These are phyloP conservation scores for Pseudotulostoma volvatum DNA, from an alignment of 495 filamentous ascomycete genomes.

Conservation along the genomic window DNA sequence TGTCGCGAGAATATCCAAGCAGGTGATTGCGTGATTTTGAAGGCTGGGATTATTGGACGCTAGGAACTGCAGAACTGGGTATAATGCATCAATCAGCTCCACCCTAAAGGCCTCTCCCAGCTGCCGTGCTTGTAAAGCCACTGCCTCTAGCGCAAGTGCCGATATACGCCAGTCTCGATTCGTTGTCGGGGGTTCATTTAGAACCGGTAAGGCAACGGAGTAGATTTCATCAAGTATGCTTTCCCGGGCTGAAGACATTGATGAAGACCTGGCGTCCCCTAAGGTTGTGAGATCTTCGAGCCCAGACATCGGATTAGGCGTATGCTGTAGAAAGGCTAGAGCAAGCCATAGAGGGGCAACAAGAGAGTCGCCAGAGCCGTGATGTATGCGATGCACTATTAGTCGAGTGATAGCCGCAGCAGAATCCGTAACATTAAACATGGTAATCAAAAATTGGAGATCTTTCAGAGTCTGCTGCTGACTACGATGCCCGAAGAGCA, in stretches of 20 bases:
- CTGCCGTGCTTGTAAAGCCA: conserved; percentile 54
- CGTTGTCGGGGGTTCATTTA: conserved; percentile 36
- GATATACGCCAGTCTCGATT: conserved; percentile 49
- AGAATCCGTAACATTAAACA: conserved; percentile 24
- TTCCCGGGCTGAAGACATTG: conserved; percentile 27
- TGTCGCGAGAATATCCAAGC: conserved; percentile 59
- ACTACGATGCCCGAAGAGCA: conserved; percentile 48
- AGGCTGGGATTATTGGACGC: conserved; percentile 52
- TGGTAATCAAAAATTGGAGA: conserved; percentile 29
- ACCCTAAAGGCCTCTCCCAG: conserved; percentile 53
- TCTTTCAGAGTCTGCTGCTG: conserved; percentile 41
- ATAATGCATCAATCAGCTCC: conserved; percentile 82
- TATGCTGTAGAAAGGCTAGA: conserved; percentile 47
- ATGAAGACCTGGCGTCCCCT: conserved; percentile 16
- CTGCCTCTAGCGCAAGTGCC: conserved; percentile 57
- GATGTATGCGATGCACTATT: conserved; percentile 42
- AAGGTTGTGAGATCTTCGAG: conserved; percentile 27
- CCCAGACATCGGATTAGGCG: conserved; percentile 29
- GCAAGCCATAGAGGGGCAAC: conserved; percentile 72
- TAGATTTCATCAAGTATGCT: conserved; percentile 65
- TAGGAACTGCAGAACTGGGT: conserved; percentile 74
- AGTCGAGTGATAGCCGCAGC: conserved; percentile 33
- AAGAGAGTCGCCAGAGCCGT: conserved; percentile 35
- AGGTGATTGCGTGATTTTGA: conserved; percentile 67
- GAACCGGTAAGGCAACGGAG: conserved; percentile 48